phyloP scores from a whole-genome alignment of 169 alveolate genomes.

The Babesia ovata region DNA sequence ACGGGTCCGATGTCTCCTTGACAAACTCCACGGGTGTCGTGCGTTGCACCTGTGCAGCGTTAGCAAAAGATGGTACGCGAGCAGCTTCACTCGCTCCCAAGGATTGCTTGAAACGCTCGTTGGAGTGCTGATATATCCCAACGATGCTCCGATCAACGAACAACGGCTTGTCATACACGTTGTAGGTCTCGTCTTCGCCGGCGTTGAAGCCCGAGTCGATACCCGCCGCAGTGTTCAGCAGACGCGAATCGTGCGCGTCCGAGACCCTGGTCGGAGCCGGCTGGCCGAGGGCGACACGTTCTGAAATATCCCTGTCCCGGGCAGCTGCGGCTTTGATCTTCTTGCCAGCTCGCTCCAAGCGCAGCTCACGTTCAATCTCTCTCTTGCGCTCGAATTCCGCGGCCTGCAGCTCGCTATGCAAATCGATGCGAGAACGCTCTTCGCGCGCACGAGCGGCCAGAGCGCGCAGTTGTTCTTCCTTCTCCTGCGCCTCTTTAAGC shows the following conservation, averaged over 20 bases:
- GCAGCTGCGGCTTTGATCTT: constrained; percentile 80
- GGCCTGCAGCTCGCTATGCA: constrained; percentile 43
- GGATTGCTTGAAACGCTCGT: constrained; percentile 71
- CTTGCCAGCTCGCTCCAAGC: constrained; percentile 83
- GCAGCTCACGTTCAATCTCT: constrained; percentile 83
- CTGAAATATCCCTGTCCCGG: constrained; percentile 91
- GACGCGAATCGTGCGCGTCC: constrained; percentile 83
- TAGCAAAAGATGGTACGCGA: constrained; percentile 81
- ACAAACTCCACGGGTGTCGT: constrained; percentile 87
- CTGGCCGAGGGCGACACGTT: constrained; percentile 91
- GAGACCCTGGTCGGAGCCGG: constrained; percentile 84
- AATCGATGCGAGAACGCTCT: constrained; percentile 74
- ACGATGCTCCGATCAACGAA: constrained; percentile 84
- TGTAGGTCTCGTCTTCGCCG: constrained; percentile 89
- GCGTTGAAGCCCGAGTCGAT: constrained; percentile 84
- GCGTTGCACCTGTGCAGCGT: constrained; percentile 68
- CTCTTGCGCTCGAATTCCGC: constrained; percentile 77
- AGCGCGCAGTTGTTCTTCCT: constrained; percentile 88
- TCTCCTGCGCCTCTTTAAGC: constrained; percentile 87
- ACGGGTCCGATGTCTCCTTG: constrained; percentile 86
- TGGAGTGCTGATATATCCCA: constrained; percentile 70
- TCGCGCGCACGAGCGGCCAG: constrained; percentile 90
- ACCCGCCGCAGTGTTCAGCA: constrained; percentile 87
- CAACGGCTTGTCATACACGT: constrained; percentile 90
- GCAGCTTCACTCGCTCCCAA: constrained; percentile 67